Base-by-base conservation (phyloP, 2,329 filamentous ascomycete species). In the Xylaria arbuscula region DNA sequence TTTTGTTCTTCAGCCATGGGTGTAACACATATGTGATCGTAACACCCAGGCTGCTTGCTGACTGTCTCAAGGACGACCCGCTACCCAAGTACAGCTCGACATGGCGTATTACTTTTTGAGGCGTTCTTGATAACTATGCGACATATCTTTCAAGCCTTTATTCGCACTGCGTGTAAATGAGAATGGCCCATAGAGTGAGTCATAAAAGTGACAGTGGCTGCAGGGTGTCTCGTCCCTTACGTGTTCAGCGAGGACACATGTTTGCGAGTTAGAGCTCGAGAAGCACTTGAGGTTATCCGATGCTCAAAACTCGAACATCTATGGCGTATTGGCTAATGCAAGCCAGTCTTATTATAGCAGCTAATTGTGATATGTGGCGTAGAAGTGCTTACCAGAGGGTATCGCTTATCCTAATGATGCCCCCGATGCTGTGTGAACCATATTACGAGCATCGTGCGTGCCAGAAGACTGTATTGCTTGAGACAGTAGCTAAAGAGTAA, bases 151-250 rank as follows among this genome's bases (percentile, higher is more conserved):
- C 24, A 38, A 34, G 9, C 22, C 11, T 10, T 45, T 2, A 7
- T 7, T n/a, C 17, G 10, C 36, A 9, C 22, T 53, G 3, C 7
- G 2, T 8, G 40, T 1, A 15, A 8, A 50, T 53, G 15, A 47
- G 42, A 36, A 55, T 28, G 10, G 11, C 10, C 13, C 38, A 9
- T 28, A 40, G 56, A 56, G 17, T 17, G 24, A 32, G 17, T 6
- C 22, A 15, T 40, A n/a, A 58, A 40, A 17, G 38, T 55, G 28
- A 54, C 19, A 11, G 56, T 40, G 57, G 36, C 48, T 42, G 36
- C 6, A 28, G 36, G 19, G 7, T n/a, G 2, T 32, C 50, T 42
- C 13, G 1, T 36, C 9, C 11, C 11, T 24, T 15, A 15, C 2
- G 13, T 28, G 36, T 56, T 56, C 6, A 36, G 22, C 34, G 19